Evolutionary conservation across 2,329 filamentous ascomycete genomes (phyloP).

Genomic region (Botrytis sinoallii): DNA sequence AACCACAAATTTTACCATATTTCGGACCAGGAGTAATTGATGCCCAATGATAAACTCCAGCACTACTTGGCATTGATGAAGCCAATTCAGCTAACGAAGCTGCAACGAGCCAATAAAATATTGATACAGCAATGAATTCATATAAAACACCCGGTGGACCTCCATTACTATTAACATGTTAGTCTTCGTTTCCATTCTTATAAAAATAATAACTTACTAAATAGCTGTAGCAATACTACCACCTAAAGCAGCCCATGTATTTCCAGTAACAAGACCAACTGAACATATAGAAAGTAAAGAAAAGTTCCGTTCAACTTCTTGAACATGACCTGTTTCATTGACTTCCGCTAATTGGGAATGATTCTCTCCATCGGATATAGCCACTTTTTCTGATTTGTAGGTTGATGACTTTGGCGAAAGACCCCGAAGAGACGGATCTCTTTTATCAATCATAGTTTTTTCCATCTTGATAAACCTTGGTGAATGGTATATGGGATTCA

Average conservation of each 20-base stretch:
- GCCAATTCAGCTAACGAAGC: constrained; percentile 45
- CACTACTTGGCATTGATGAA: constrained; percentile 33
- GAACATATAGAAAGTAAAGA: constrained; percentile 46
- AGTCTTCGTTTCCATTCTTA: background rate
- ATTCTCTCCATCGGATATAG: constrained; percentile 11
- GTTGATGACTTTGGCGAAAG: background rate
- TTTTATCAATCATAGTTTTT: background rate
- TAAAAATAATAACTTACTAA: constrained; percentile 21
- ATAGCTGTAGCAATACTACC: constrained; percentile 43
- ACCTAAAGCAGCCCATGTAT: constrained; percentile 46
- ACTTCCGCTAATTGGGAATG: constrained; percentile 31
- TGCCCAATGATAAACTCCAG: constrained; percentile 51
- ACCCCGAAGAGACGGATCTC: background rate
- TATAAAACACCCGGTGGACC: constrained; percentile 60
- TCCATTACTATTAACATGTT: constrained; percentile 53
- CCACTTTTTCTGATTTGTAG: constrained; percentile 22
- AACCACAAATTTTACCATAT: constrained; percentile 47
- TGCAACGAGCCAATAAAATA: constrained; percentile 51
- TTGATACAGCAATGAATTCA: constrained; percentile 53
- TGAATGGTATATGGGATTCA: background rate
- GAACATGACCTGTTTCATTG: constrained; percentile 50
- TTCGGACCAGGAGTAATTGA: constrained; percentile 46
- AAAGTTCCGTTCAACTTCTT: constrained; percentile 51
- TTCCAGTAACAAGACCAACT: constrained; percentile 45
- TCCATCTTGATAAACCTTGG: background rate